A percentile compares a stretch with the other conserved stretches of the same genome.
Evolutionary conservation across 441 rosid genomes (phyloP).

Genomic region (Populus hybrid): DNA sequence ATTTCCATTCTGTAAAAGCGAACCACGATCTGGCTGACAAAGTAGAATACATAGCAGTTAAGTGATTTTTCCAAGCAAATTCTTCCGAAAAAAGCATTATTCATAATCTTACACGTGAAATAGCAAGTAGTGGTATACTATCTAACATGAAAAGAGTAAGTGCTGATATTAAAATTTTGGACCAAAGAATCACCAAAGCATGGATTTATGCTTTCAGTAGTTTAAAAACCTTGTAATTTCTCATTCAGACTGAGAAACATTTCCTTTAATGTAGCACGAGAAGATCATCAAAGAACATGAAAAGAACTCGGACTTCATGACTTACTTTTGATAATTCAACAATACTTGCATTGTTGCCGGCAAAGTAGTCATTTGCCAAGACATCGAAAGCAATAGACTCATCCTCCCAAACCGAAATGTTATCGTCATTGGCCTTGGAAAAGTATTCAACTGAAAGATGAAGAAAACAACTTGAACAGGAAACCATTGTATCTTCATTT

Average conservation of each 20-base stretch:
- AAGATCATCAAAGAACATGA: neutral
- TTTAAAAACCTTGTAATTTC: too few species aligned
- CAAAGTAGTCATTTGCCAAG: slow-evolving; percentile 69
- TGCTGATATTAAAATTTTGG: too few species aligned
- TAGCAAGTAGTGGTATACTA: neutral
- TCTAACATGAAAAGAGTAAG: neutral
- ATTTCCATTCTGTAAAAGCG: slow-evolving; percentile 60
- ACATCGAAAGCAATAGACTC: slow-evolving; percentile 72
- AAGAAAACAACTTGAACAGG: slow-evolving; percentile 4
- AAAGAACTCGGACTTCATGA: neutral
- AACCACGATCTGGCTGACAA: slow-evolving; percentile 76
- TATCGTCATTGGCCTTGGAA: slow-evolving; percentile 74
- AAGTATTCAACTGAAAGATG: slow-evolving; percentile 63
- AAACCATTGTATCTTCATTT: neutral
- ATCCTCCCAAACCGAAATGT: slow-evolving; percentile 67
- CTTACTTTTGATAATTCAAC: slow-evolving; percentile 62
- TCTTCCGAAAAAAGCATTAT: neutral
- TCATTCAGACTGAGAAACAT: too few species aligned
- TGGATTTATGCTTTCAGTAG: neutral
- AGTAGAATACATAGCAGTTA: neutral
- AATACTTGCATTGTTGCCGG: slow-evolving; percentile 56
- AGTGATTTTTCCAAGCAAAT: slow-evolving; percentile 8
- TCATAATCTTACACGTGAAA: slow-evolving; percentile 4
- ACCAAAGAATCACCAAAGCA: too few species aligned
- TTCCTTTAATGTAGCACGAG: neutral